Evolutionary conservation across 106 monocot species (phyloP), one percentile per base, ranked within the genome.

Genomic region (Amphibolis antarctica): DNA sequence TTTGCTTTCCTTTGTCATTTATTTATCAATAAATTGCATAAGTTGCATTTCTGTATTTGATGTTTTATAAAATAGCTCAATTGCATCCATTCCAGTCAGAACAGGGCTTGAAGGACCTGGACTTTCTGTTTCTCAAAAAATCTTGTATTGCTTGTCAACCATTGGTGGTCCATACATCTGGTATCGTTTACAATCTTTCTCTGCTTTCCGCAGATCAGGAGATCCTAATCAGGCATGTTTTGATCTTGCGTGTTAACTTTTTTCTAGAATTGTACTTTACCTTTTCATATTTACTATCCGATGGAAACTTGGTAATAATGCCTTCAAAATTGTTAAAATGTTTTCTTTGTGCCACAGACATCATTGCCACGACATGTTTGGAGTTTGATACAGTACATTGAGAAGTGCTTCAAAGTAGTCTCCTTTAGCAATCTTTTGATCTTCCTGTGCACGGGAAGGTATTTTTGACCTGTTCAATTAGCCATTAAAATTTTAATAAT

Each of bases 21-120:
- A 36, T 36, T 36, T 36, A 2, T 36, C 2, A 58, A 58, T 58
- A 6, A 24, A 27, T 24, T 20, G 12, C 14, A 1, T 13, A 13
- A 13, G 13, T 21, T 7, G 36, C 36, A 36, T 7, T 36, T 36
- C 4, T 36, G 2, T 36, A 18, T 55, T 55, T 55, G 24, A 48
- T 48, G 48, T 48, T 48, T 48, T 4, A 7, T 48, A 1, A 13
- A 11, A n/a, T 48, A 7, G 48, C 18, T 42, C 19, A 60, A 43
- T 25, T 49, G 48, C 42, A 60, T 60, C 43, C 22, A 2, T 15
- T 79, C 64, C 83, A 91, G 91, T 91, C 52, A 91, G 98, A 83
- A 99, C 91, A 42, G 98, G 98, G 26, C 72, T 99, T 49, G 98
- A 99, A 84, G 98, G 98, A 47, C 91, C 78, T 36, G 91, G 98